A percentile compares a stretch with the other conserved stretches of the same genome.
phyloP scores from a whole-genome alignment of 2,329 filamentous ascomycete genomes.

The Colletotrichum neosansevieriae region DNA sequence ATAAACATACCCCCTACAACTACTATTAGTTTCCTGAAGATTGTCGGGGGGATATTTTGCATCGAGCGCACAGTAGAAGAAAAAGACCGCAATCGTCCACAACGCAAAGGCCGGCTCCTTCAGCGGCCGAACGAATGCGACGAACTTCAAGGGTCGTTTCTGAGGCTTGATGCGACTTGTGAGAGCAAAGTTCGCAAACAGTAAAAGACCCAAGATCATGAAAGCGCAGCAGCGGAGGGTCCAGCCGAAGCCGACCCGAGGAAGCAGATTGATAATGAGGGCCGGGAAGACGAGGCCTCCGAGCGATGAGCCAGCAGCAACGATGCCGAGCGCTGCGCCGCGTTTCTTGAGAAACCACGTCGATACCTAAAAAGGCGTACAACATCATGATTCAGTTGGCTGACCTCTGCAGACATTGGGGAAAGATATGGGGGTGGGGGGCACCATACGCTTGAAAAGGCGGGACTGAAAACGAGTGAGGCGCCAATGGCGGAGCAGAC shows the following conservation, averaged over 20 bases:
- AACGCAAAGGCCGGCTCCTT: conserved; percentile 47
- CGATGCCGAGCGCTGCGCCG: conserved; percentile 46
- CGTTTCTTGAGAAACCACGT: conserved; percentile 44
- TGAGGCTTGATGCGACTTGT: conserved; percentile 44
- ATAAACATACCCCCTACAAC: conserved; percentile 31
- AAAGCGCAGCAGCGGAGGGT: conserved; percentile 54
- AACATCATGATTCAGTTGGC: no score
- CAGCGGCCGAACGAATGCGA: conserved; percentile 47
- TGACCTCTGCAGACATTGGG: no score
- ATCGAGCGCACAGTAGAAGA: conserved; percentile 41
- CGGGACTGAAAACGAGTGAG: conserved; percentile 47
- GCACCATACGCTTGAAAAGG: conserved; percentile 11
- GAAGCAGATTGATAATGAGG: conserved; percentile 51
- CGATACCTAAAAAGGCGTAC: no score
- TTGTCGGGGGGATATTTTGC: no score
- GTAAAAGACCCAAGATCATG: conserved; percentile 49
- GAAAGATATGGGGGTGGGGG: no score
- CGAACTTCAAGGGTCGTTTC: conserved; percentile 39
- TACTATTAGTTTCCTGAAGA: no score
- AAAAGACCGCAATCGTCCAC: conserved; percentile 47
- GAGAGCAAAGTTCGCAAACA: conserved; percentile 46
- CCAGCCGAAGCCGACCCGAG: conserved; percentile 52
- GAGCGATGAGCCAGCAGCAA: conserved; percentile 45
- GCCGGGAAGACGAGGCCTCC: conserved; percentile 56
- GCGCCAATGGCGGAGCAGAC: conserved; percentile 53